Evolutionary conservation across 1,139 yeast genomes (phyloP), one percentile per base, ranked within the genome.

Genomic region (Debaryomyces subglobosus): DNA sequence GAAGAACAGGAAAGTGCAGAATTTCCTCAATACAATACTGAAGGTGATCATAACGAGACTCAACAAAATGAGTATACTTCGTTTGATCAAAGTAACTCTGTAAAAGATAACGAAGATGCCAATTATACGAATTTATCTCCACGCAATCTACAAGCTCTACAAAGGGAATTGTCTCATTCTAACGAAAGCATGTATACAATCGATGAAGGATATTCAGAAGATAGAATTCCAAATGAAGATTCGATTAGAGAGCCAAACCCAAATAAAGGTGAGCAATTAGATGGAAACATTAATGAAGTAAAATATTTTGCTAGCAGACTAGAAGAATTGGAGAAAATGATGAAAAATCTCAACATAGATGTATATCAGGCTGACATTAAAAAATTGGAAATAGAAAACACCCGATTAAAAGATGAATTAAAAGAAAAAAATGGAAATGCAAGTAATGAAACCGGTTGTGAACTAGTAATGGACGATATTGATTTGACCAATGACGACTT

Each of bases 101-200:
- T n/a, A 10, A 39, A 39, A 7, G 29, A 32, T 16, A 25, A 23
- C 9, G 41, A 30, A 21, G 13, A 20, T 2, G 18, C 33, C 25
- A 51, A 43, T 27, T 39, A 16, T 46, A 52, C 42, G 20, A 43
- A 15, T 33, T 42, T 51, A 27, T 52, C 54, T 2, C 54, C 53
- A 4, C 45, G 39, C 10, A 52, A 52, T 36, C 39, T 52, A n/a
- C 30, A 32, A 15, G 38, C 39, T 20, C 42, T 52, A 12, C 55
- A 52, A 27, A 30, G 40, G 16, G 48, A 51, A 47, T 36, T 49
- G 13, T 45, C 51, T 12, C 16, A 43, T 29, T 38, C 41, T 4
- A 50, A 56, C 30, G 67, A 61, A 27, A 64, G 68, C 42, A 61
- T 67, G 2, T 69, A 65, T 44, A 69, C 74, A 2, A 69, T 59